phyloP scores from a whole-genome alignment of 768 basidiomycete species.

The Leccinum variicolor region DNA sequence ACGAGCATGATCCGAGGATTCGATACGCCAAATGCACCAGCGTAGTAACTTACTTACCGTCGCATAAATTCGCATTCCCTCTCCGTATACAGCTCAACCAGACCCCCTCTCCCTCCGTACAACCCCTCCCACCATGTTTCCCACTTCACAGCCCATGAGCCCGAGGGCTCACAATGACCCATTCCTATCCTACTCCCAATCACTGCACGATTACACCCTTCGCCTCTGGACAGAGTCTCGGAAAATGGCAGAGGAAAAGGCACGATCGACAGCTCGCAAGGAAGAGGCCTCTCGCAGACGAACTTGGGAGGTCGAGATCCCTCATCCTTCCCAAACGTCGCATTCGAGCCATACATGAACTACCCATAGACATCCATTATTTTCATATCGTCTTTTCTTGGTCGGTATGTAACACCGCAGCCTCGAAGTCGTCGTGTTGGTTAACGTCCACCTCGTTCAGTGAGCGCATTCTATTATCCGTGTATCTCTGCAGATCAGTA shows the following conservation, averaged over 20 bases:
- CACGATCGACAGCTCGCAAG: conserved; percentile 29
- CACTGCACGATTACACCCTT: conserved; percentile 66
- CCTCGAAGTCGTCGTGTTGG: conserved; percentile 2
- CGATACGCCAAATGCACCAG: conserved; percentile 9
- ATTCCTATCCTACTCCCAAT: conserved; percentile 56
- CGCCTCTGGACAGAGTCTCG: conserved; percentile 65
- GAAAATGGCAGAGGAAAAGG: conserved; percentile 51
- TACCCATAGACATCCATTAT: conserved; percentile 1
- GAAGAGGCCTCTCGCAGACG: conserved; percentile 27
- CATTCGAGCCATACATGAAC: conserved; percentile 14
- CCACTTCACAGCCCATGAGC: conserved; percentile 5
- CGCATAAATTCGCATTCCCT: conserved; percentile 26
- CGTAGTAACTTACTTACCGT: conserved; percentile 1
- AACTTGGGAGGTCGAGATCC: conserved; percentile 17
- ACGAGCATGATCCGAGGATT: conserved; percentile 21
- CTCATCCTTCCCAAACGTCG: conserved; percentile 2
- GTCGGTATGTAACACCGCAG: conserved; percentile 14
- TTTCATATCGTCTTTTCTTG: conserved; percentile 1
- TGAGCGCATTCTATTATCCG: conserved; percentile 8
- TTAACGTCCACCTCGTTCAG: conserved; percentile 15
- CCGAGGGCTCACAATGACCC: conserved; percentile 27
- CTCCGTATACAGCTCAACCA: conserved; percentile 6
- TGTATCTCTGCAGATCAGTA: conserved; percentile 15
- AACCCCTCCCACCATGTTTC: conserved; percentile 12
- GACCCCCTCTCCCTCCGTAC: conserved; percentile 10